phyloP scores from a whole-genome alignment of 345 rosid genomes.

The Salix koriyanagi region DNA sequence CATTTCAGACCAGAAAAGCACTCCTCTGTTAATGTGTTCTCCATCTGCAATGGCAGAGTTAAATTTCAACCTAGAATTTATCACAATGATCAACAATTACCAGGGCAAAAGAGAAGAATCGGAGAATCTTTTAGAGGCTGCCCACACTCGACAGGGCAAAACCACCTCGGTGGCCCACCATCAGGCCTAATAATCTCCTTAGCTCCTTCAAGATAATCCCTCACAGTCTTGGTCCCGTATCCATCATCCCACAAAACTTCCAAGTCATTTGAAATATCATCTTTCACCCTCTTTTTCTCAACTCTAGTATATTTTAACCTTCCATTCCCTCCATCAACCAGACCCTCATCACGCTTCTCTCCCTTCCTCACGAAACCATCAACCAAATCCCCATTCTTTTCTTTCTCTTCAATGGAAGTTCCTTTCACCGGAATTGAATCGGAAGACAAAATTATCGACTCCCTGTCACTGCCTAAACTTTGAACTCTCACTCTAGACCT shows the following conservation, averaged over 20 bases:
- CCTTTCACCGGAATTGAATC: slow-evolving; percentile 36
- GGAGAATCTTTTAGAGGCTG: slow-evolving; percentile 60
- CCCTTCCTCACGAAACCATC: background rate
- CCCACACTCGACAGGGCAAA: slow-evolving; percentile 81
- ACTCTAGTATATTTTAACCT: slow-evolving; percentile 16
- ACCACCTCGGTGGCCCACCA: slow-evolving; percentile 86
- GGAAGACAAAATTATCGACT: slow-evolving; percentile 30
- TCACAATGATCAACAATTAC: slow-evolving; percentile 32
- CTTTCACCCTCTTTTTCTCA: slow-evolving; percentile 28
- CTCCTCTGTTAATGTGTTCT: background rate
- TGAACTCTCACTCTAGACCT: slow-evolving; percentile 46
- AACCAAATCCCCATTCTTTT: slow-evolving; percentile 11
- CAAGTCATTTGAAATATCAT: slow-evolving; percentile 35
- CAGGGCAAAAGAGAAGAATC: slow-evolving; percentile 67
- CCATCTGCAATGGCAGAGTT: background rate
- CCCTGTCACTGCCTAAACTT: slow-evolving; percentile 27
- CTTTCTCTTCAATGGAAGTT: slow-evolving; percentile 27
- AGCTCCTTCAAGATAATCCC: slow-evolving; percentile 59
- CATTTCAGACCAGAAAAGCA: background rate
- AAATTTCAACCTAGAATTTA: background rate
- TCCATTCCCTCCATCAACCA: slow-evolving; percentile 34
- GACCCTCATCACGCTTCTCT: slow-evolving; percentile 1
- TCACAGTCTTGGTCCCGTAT: slow-evolving; percentile 49
- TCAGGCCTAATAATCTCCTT: slow-evolving; percentile 56
- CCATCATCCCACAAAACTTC: slow-evolving; percentile 87